These are phyloP conservation scores for Phytophthora aleatoria DNA, from an alignment of 352 stramenopile species.

Conservation along the genomic window DNA sequence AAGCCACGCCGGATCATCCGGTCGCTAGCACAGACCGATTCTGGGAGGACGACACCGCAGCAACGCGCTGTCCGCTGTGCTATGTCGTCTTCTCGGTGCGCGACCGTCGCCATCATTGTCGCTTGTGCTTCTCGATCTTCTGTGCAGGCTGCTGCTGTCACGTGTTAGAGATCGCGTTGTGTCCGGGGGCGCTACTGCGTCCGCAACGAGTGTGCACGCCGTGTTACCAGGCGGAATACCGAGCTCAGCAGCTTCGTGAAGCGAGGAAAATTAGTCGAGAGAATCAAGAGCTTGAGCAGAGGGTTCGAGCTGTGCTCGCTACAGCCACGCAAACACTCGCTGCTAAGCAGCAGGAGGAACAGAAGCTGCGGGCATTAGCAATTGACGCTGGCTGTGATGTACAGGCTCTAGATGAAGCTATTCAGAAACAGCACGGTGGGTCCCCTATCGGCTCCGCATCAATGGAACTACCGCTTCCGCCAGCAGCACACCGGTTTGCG, in stretches of 20 bases:
- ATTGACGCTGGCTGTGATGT: slow-evolving; percentile 51
- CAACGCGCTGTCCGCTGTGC: slow-evolving; percentile 54
- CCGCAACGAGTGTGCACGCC: slow-evolving; percentile 57
- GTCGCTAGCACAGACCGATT: slow-evolving; percentile 58
- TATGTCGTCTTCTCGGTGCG: slow-evolving; percentile 45
- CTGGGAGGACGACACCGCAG: slow-evolving; percentile 61
- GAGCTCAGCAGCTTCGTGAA: slow-evolving; percentile 51
- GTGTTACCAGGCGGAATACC: slow-evolving; percentile 61
- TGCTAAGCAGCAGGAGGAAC: slow-evolving; percentile 44
- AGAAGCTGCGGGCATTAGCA: slow-evolving; percentile 50
- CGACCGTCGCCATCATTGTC: slow-evolving; percentile 70
- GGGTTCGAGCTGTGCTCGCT: slow-evolving; percentile 47
- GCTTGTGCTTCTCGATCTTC: slow-evolving; percentile 77
- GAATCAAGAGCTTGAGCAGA: slow-evolving; percentile 67
- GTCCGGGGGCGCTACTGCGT: slow-evolving; percentile 59
- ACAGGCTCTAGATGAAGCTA: slow-evolving; percentile 47
- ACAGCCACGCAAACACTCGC: slow-evolving; percentile 42
- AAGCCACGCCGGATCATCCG: slow-evolving; percentile 48
- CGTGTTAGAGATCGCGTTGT: slow-evolving; percentile 61
- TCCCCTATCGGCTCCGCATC: slow-evolving; percentile 29
- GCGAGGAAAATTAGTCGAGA: slow-evolving; percentile 55
- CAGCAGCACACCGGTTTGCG: slow-evolving; percentile 66
- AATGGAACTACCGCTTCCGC: slow-evolving; percentile 54
- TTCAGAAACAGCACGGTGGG: slow-evolving; percentile 49
- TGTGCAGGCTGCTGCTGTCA: slow-evolving; percentile 58